Base-by-base conservation (phyloP, 2,329 filamentous ascomycete genomes). In the Cercospora sp. region DNA sequence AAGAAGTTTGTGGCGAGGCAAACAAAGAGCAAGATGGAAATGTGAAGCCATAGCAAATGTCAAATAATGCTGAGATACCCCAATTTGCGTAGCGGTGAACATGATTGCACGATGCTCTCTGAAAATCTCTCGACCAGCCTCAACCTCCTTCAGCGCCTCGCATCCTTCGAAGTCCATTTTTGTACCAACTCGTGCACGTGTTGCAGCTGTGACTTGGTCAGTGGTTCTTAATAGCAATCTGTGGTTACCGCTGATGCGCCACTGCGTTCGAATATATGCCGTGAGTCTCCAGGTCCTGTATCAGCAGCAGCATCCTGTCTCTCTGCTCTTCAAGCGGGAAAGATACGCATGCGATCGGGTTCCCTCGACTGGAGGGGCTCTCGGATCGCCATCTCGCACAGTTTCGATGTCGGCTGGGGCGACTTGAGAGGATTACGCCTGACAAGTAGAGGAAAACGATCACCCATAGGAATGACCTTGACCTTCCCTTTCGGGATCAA, bases 1-100 rank as follows among this genome's bases (percentile, higher is more conserved):
- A 98, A 97, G 88, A 94, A 93, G 80, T 83, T 97, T 77, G 88
- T 97, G 26, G 89, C 88, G 51, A 88, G 75, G 64, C 70, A 74
- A 66, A 71, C 71, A 45, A 74, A 73, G 69, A 69, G 68, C 51
- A 73, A 74, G 42, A 70, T 70, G 23, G 71, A 73, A 33, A 60
- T 68, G 36, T 73, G 68, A 66, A 55, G 31, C 42, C 45, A 40
- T 33, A 30, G 55, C 33, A 28, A n/a, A 33, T 26, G 31, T 58
- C 28, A 60, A 40, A 26, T 65, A 57, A 42, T 45, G 63, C 28
- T 26, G 26, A 59, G 48, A 66, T 64, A 63, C 42, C 60, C 60
- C 42, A 28, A 45, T 45, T 57, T 57, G 53, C 53, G 53, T 57
- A 57, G 53, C 53, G 30, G 31, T 33, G 16, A 59, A 23, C 55